Percentiles rank a stretch among this genome's conserved stretches.
These are phyloP conservation scores for Conticribra guillardii DNA, from an alignment of 108 stramenopile genomes.

Conservation along the genomic window DNA sequence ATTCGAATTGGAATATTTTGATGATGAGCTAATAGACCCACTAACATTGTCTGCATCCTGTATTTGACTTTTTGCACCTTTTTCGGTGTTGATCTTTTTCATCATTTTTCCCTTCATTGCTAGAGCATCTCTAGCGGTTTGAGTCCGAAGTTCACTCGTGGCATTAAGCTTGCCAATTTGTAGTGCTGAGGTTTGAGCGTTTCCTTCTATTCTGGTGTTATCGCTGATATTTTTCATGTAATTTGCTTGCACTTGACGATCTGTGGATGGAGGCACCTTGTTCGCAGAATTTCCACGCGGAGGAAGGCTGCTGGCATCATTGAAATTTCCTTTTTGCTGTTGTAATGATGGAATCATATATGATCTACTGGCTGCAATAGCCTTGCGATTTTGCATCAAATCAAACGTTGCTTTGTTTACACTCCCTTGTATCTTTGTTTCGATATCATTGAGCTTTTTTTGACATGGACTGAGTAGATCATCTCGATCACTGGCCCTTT, in stretches of 20 bases:
- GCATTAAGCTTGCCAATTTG: background rate
- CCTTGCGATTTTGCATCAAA: conserved; percentile 19
- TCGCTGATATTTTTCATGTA: background rate
- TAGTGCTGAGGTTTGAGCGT: background rate
- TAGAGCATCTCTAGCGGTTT: background rate
- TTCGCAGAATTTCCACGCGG: background rate
- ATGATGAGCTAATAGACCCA: no score
- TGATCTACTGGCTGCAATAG: conserved; percentile 8
- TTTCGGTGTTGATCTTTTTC: background rate
- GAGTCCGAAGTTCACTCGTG: background rate
- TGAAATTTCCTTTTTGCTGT: background rate
- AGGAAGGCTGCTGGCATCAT: background rate
- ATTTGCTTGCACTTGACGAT: background rate
- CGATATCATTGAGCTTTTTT: conserved; percentile 39
- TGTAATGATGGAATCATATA: background rate
- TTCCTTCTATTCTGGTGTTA: background rate
- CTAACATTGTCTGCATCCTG: background rate
- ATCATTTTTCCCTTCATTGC: background rate
- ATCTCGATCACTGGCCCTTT: conserved; percentile 6
- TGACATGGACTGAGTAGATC: conserved; percentile 31
- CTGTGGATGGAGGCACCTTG: background rate
- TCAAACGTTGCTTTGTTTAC: conserved; percentile 23
- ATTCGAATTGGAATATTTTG: no score
- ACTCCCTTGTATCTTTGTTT: conserved; percentile 19
- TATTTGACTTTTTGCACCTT: background rate